Percentiles rank a stretch among this genome's conserved stretches.
phyloP scores from a whole-genome alignment of 305 asterid species.

The Andrographis paniculata region DNA sequence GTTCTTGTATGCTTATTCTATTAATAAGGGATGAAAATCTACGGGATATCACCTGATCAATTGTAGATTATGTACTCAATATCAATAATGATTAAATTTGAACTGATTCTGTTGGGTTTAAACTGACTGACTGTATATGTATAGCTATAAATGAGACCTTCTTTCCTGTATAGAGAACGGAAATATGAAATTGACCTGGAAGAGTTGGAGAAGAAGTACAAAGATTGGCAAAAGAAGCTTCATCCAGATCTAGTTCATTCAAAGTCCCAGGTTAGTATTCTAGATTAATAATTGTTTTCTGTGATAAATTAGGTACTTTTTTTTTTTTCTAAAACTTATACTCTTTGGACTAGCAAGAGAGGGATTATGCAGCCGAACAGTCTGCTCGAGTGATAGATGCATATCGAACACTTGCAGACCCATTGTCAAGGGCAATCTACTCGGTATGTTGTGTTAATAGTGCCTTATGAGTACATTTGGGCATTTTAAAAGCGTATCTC shows the following conservation, averaged over 20 bases:
- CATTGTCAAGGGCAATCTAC: constrained; percentile 72
- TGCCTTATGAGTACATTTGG: constrained; percentile 6
- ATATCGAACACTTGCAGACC: constrained; percentile 71
- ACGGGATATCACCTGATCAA: too few species aligned
- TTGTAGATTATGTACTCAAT: too few species aligned
- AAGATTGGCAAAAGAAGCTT: constrained; percentile 95
- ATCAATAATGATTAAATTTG: too few species aligned
- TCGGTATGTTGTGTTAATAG: constrained; percentile 40
- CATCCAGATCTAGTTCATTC: constrained; percentile 97
- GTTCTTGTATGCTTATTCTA: too few species aligned
- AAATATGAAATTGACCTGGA: constrained; percentile 44
- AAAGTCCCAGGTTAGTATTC: constrained; percentile 58
- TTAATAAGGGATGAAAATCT: too few species aligned
- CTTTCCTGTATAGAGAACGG: constrained; percentile 42
- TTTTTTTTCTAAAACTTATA: constrained; percentile 13
- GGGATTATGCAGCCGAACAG: constrained; percentile 90
- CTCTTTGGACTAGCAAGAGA: constrained; percentile 54
- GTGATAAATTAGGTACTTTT: not conserved
- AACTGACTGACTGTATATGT: too few species aligned
- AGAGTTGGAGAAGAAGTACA: constrained; percentile 68
- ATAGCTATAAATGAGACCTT: not conserved
- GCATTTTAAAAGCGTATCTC: constrained; percentile 13
- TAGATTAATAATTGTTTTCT: not conserved
- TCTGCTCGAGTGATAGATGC: constrained; percentile 90
- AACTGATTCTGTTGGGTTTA: too few species aligned